A percentile compares a stretch with the other conserved stretches of the same genome.
Evolutionary conservation across 371 early-diverging fungal species (phyloP).

Genomic region (Blakeslea trispora): DNA sequence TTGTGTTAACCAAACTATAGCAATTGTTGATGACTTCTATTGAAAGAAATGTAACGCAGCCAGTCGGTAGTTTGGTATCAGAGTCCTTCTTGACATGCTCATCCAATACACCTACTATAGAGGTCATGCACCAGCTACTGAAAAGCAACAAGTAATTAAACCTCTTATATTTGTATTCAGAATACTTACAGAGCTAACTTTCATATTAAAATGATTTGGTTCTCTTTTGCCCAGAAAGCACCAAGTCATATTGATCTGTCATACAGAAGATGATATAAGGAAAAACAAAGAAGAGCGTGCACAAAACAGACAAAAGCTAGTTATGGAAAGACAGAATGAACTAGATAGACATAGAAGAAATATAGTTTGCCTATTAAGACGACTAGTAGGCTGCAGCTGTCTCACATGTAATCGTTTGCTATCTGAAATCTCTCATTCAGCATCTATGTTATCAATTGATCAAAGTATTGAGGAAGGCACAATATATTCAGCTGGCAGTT

Average conservation of each 20-base stretch:
- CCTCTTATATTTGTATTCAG: no score
- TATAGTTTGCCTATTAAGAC: slow-evolving; percentile 5
- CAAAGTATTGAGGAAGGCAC: slow-evolving; percentile 7
- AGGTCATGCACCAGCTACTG: slow-evolving; percentile 6
- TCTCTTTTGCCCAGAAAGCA: slow-evolving; percentile 1
- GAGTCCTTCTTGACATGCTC: slow-evolving; percentile 10
- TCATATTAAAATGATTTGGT: background rate
- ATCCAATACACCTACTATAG: slow-evolving; percentile 9
- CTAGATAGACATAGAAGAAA: slow-evolving; percentile 19
- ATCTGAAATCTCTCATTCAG: background rate
- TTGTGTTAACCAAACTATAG: background rate
- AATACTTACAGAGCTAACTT: background rate
- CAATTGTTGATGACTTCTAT: slow-evolving; percentile 1
- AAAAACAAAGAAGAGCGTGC: slow-evolving; percentile 6
- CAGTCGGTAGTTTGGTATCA: slow-evolving; percentile 18
- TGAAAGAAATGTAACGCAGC: slow-evolving; percentile 2
- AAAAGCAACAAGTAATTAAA: slow-evolving; percentile 2
- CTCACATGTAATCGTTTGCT: background rate
- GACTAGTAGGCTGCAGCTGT: slow-evolving; percentile 5
- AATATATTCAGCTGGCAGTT: slow-evolving; percentile 1
- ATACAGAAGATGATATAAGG: slow-evolving; percentile 19
- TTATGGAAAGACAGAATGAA: slow-evolving; percentile 1
- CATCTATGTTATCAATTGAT: background rate
- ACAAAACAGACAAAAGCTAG: background rate
- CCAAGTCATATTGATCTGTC: slow-evolving; percentile 12